Evolutionary conservation across 1,139 yeast genomes (phyloP).

Genomic region (Candida sanyaensis): DNA sequence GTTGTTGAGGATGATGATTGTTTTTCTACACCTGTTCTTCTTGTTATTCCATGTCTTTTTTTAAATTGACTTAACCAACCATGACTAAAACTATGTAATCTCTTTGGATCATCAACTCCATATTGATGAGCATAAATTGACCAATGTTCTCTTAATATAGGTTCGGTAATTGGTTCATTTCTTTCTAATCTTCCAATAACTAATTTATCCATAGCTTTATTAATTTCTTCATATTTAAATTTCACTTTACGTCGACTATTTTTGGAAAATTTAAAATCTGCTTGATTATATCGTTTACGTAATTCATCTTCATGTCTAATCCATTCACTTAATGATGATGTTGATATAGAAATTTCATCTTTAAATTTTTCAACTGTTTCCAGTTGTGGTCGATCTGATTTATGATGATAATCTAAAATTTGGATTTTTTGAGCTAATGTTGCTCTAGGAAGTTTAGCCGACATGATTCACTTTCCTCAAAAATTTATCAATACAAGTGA

Average conservation of each 20-base stretch:
- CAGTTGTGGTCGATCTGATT: slow-evolving; percentile 53
- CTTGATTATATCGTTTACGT: slow-evolving; percentile 40
- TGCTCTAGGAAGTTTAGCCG: slow-evolving; percentile 49
- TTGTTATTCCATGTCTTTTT: slow-evolving; percentile 55
- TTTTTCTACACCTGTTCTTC: slow-evolving; percentile 17
- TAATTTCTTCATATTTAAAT: slow-evolving; percentile 58
- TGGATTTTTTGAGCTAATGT: slow-evolving; percentile 59
- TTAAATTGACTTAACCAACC: slow-evolving; percentile 66
- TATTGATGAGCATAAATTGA: slow-evolving; percentile 52
- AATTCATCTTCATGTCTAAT: slow-evolving; percentile 53
- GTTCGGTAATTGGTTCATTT: slow-evolving; percentile 54
- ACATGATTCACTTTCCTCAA: not conserved
- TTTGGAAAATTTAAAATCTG: slow-evolving; percentile 38
- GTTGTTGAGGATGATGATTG: slow-evolving; percentile 17
- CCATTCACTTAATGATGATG: slow-evolving; percentile 64
- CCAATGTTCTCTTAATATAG: slow-evolving; percentile 59
- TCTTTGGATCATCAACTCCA: slow-evolving; percentile 62
- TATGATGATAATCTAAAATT: slow-evolving; percentile 53
- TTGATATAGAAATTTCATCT: slow-evolving; percentile 51
- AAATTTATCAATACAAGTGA: too few species aligned
- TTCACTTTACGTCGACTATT: slow-evolving; percentile 49
- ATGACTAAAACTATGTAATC: slow-evolving; percentile 55
- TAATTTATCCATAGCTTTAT: slow-evolving; percentile 56
- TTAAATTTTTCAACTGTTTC: slow-evolving; percentile 57
- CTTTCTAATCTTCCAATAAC: slow-evolving; percentile 47